Evolutionary conservation across 2,329 filamentous ascomycete genomes (phyloP).

Genomic region (Coniochaeta prunicola): DNA sequence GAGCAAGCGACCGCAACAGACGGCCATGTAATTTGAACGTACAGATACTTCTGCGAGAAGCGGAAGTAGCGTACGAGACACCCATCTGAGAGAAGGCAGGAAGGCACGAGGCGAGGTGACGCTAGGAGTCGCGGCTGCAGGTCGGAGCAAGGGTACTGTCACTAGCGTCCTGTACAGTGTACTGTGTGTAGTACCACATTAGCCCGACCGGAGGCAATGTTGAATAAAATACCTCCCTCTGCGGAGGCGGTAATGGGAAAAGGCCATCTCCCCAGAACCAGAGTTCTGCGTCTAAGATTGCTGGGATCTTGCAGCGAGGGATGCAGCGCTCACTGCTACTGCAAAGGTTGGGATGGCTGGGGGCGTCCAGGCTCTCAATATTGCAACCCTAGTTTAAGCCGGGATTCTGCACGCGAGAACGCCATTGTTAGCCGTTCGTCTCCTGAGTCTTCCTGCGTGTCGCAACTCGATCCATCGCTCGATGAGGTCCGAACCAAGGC

Average conservation of each 20-base stretch:
- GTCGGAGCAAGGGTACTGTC: not conserved
- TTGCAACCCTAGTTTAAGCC: not conserved
- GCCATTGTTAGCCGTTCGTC: not conserved
- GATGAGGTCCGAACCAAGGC: not conserved
- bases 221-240: not conserved
- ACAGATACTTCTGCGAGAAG: not conserved
- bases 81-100: not conserved
- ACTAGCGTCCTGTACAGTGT: not conserved
- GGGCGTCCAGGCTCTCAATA: not conserved
- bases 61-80: not conserved
- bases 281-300: not conserved
- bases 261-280: not conserved
- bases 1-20: not conserved
- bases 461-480: not conserved
- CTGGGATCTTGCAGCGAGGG: not conserved
- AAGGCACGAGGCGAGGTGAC: conserved; percentile 1
- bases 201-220: not conserved
- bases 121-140: not conserved
- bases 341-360: not conserved
- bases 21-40: conserved; percentile 3
- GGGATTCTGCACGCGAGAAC: not conserved
- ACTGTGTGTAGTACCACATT: not conserved
- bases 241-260: not conserved
- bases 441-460: not conserved
- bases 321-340: not conserved